A percentile compares a stretch with the other conserved stretches of the same genome.
These are phyloP conservation scores for Athelia psychrophila DNA, from an alignment of 1,284 basidiomycete species.

Conservation along the genomic window DNA sequence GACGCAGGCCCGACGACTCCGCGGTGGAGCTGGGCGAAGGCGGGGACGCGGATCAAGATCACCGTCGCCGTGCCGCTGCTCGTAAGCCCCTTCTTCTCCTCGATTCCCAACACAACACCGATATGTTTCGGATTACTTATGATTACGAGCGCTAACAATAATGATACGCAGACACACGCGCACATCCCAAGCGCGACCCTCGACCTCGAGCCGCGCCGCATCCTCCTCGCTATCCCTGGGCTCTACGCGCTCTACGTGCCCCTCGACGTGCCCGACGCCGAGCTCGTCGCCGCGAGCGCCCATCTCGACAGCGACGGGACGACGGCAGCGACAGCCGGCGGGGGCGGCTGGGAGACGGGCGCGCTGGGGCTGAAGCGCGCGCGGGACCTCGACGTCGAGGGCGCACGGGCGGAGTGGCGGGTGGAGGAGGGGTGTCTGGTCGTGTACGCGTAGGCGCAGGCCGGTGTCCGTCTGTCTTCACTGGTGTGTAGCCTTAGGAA, in stretches of 20 bases:
- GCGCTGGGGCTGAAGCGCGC: conserved; percentile 26
- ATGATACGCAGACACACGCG: conserved; percentile 22
- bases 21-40: conserved; percentile 28
- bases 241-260: conserved; percentile 32
- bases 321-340: no score
- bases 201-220: conserved; percentile 32
- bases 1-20: conserved; percentile 8
- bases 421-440: conserved; percentile 29
- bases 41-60: conserved; percentile 23
- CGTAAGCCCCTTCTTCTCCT: conserved; percentile 19
- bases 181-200: conserved; percentile 25
- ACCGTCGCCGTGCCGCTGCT: conserved; percentile 29
- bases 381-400: conserved; percentile 32
- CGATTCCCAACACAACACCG: background rate
- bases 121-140: background rate
- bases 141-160: background rate
- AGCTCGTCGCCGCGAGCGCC: conserved; percentile 13
- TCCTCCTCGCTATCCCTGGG: conserved; percentile 25
- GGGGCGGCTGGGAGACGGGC: conserved; percentile 5
- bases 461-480: no score
- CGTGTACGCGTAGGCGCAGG: no score
- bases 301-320: conserved; percentile 1
- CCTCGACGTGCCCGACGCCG: conserved; percentile 23
- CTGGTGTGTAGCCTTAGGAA: no score
- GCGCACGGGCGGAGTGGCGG: conserved; percentile 35